Evolutionary conservation across 306 rosid species (phyloP), one percentile per base, ranked within the genome.

Genomic region (Gleditsia sinensis): DNA sequence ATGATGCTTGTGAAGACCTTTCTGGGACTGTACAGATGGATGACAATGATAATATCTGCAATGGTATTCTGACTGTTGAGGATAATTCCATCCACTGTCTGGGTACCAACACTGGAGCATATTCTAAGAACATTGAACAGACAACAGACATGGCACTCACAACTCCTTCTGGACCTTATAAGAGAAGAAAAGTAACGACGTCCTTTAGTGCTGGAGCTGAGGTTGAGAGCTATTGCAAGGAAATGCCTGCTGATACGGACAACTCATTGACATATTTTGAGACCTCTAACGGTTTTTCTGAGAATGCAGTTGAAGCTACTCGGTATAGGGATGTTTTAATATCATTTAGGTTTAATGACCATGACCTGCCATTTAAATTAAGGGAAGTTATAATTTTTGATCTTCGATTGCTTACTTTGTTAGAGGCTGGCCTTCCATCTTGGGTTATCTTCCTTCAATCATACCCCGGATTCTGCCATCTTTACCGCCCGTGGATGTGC

Each of bases 401-500:
- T 82, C 81, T 89, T 82, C 85, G 98, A 78, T 82, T 94, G 67
- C 96, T 94, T 65, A 90, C 97, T 25, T 80, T 94, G 83, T 83
- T 94, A 78, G 98, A 94, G 82, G 97, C 97, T 24, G 97, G 98
- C 70, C 97, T 94, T 77, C 98, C 98, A 32, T 81, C 98, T 43
- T 94, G 98, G 98, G 98, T 82, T 56, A 78, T 94, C 81, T 88
- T 94, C 82, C 98, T 94, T 77, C 98, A 94, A 80, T 94, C 98
- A 66, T 94, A 94, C 83, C 98, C 98, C 1, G 97, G 84, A 57
- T 81, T 94, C 67, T 84, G 92, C 82, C 87, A 94, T 75, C 71
- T 91, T n/a, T 94, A 94, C 86, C 98, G 98, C 50, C 96, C 98
- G 1, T 94, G 97, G 98, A 94, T 94, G 98, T 94, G 97, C 77